Base-by-base conservation (phyloP, 331 rosid species). In the Stylosanthes scabra region DNA sequence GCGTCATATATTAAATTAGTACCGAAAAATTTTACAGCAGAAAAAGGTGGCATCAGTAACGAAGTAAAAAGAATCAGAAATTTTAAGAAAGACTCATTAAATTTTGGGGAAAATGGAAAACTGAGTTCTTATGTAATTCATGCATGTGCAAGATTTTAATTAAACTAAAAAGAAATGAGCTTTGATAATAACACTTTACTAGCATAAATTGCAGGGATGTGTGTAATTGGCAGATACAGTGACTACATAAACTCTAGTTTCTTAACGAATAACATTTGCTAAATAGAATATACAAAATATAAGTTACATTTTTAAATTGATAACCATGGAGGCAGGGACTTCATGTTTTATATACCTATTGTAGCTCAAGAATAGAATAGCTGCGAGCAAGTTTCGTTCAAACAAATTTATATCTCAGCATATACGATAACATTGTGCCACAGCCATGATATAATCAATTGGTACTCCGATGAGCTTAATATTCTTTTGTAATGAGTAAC, bases 161-260 rank as follows among this genome's bases (percentile, higher is more conserved):
- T 65, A 64, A 76, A 76, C 64, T 45, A 51, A 57, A 63, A 16
- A 20, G 49, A 59, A 60, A 60, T 62, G 66, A 29, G 56, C 58
- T 66, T 25, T 59, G 47, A 15, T 41, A 42, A 57, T 39, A 65
- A 58, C 7, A 45, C 6, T 52, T 55, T 56, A 9, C 2, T 55
- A 8, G 8, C 15, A 59, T 11, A 59, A 58, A 63, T 27, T 54
- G 78, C 49, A 80, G 52, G 70, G 52, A 20, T 47, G 11, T 44
- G 70, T 39, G 52, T 56, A 67, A 10, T 74, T 46, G 52, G 66
- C 28, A 69, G 47, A 58, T 7, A 9, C 45, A 45, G 10, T 52
- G 71, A 41, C 37, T 66, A 66, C 37, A 73, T 60, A 37, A 59
- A 42, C 56, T 59, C 70, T 15, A 46, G 54, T 50, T 15, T 78